Evolutionary conservation across 2,329 filamentous ascomycete genomes (phyloP), one percentile per base, ranked within the genome.

Genomic region (Blumeria graminis): DNA sequence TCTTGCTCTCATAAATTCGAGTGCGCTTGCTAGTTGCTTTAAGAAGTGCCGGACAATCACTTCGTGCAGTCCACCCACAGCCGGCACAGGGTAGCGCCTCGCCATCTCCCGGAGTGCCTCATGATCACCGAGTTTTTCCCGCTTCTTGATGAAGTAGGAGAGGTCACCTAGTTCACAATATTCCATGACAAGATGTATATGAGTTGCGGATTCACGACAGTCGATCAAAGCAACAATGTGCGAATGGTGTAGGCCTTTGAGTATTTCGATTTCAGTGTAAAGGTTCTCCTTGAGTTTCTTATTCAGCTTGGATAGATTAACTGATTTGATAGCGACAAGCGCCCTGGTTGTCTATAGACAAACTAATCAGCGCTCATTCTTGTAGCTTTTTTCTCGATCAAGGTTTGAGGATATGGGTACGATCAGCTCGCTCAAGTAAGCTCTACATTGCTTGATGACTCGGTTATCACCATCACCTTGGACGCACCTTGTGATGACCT

Each of bases 141-240:
- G 80, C 71, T 92, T 93, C 75, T 92, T 94, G 71, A 98, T 95
- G 69, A 98, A 96, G 56, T 90, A 76, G 10, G 92, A 94, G 58
- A 98, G 71, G 66, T 98, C 92, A 22, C 92, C 90, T 43, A 98
- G 77, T 67, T 94, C 87, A 71, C 92, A 96, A 70, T 93, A 96
- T 71, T 98, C 92, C 90, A 96, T 98, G 60, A 96, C 82, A 58
- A 98, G 77, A 70, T 98, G 92, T 70, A 96, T 95, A 66, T 94
- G 86, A 22, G 82, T 82, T 3, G 79, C 73, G 0, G 86, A 84
- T 69, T 96, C 89, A 68, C 90, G 77, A 71, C 89, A 95, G 70
- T 94, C 87, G 72, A 95, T 89, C 52, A 98, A 81, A 63, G 88
- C 86, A 62, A 96, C 92, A 63, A 98, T 95, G 67, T 98, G 92